Evolutionary conservation across 352 stramenopile genomes (phyloP), one percentile per base, ranked within the genome.

Genomic region (Globisporangium rhizosaccharum): DNA sequence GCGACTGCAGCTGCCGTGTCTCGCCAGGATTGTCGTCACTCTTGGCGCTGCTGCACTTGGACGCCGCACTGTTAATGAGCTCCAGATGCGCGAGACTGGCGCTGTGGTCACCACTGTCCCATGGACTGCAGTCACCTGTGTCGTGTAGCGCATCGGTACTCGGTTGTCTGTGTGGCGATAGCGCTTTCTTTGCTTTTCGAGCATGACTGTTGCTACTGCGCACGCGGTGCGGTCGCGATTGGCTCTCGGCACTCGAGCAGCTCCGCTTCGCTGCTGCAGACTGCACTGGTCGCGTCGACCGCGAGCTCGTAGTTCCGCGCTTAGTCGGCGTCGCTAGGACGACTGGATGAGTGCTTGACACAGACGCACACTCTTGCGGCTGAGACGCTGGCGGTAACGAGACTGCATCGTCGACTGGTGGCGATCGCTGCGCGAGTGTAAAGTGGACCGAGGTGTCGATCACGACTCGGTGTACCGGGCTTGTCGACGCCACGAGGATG

Each of bases 401-500:
- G 45, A 28, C 47, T 26, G 33, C 48, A 6, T 2, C 42, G 14
- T 20, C 18, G 45, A 20, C 15, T 36, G 30, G 12, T 20, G 44
- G 30, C 20, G 26, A 12, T 18, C 14, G 51, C 5, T 25, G 17
- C 14, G 30, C 25, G 25, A 48, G 37, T 10, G 73, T 75, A 45
- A 85, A 86, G 14, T 85, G 70, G 14, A 86, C 75, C 7, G 65
- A 64, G 10, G 75, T 82, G 60, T 88, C 67, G 61, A 88, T 82
- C 51, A 86, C 78, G 3, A 76, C 69, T 20, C 71, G 72, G 4
- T 58, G 66, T 6, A 83, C 62, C 2, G 78, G 78, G 28, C 44
- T 39, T 3, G 70, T 72, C 2, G 75, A 76, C 12, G 62, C 56
- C 28, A 88, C 76, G 30, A 76, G 51, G 37, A 87, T 82, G 48